These are phyloP conservation scores for Nitzschia sp. DNA, from an alignment of 108 stramenopile species.

Conservation along the genomic window DNA sequence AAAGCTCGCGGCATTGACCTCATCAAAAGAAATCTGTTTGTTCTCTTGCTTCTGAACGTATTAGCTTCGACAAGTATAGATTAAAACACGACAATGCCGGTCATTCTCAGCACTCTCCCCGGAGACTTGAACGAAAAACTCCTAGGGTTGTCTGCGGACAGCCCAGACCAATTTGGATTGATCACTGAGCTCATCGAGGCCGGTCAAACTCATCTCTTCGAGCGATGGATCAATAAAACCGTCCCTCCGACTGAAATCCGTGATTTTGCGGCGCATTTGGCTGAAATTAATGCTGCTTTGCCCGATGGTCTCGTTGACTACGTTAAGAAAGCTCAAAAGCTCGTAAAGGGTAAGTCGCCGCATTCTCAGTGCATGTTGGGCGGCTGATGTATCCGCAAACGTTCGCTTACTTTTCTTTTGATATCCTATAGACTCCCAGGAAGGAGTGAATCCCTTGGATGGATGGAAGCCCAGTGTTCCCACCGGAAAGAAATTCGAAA, in stretches of 20 bases:
- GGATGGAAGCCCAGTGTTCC: slow-evolving; percentile 93
- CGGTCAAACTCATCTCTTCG: slow-evolving; percentile 64
- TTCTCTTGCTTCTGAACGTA: no score
- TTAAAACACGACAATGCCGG: neutral
- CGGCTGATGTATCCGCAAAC: no score
- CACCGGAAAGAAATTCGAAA: slow-evolving; percentile 62
- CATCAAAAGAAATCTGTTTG: no score
- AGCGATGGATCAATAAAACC: slow-evolving; percentile 9
- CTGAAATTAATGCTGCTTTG: slow-evolving; percentile 63
- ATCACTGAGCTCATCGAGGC: slow-evolving; percentile 43
- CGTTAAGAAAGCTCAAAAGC: slow-evolving; percentile 63
- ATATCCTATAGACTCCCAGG: slow-evolving; percentile 40
- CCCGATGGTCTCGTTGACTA: slow-evolving; percentile 66
- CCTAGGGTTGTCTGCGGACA: neutral
- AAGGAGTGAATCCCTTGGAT: slow-evolving; percentile 94
- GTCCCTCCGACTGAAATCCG: slow-evolving; percentile 30
- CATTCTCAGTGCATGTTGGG: no score
- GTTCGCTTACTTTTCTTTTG: neutral
- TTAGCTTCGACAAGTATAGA: no score
- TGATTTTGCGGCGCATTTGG: slow-evolving; percentile 55
- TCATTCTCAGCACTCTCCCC: neutral
- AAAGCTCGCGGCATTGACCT: no score
- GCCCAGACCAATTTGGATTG: slow-evolving; percentile 19
- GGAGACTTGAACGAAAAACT: slow-evolving; percentile 1
- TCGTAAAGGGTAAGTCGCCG: slow-evolving; percentile 38